phyloP scores from a whole-genome alignment of 2,329 filamentous ascomycete species.

The Claviceps maximensis region DNA sequence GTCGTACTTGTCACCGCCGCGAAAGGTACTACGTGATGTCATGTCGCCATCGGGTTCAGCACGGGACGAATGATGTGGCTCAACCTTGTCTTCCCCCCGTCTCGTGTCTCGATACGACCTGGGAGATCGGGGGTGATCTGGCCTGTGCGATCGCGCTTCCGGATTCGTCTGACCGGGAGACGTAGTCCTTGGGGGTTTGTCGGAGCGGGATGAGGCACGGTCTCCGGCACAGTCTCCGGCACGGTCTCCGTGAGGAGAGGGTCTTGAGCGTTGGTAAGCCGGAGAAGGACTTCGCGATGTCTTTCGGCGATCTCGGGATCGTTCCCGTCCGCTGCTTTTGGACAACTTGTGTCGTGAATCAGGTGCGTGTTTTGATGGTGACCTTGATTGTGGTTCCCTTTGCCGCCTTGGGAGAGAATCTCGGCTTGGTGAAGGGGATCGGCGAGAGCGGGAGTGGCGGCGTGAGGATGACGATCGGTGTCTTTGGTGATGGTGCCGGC shows the following conservation, averaged over 20 bases:
- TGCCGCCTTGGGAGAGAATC: slow-evolving; percentile 11
- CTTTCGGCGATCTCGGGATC: slow-evolving; percentile 5
- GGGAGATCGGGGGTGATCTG: slow-evolving; percentile 16
- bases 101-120: slow-evolving; percentile 14
- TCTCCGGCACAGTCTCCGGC: no score
- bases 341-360: background rate
- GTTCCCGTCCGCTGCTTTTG: slow-evolving; percentile 1
- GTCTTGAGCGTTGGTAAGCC: slow-evolving; percentile 1
- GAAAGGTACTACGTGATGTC: slow-evolving; percentile 29
- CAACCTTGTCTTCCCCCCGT: slow-evolving; percentile 16
- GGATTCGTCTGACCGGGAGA: slow-evolving; percentile 3
- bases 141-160: background rate
- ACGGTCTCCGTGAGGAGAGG: slow-evolving; percentile 4
- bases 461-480: slow-evolving; percentile 14
- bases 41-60: slow-evolving; percentile 40
- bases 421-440: slow-evolving; percentile 14
- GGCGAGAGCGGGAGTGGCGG: slow-evolving; percentile 16
- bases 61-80: slow-evolving; percentile 27
- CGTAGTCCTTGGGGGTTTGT: slow-evolving; percentile 8
- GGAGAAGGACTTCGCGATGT: slow-evolving; percentile 8
- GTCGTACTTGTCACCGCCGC: slow-evolving; percentile 27
- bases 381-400: slow-evolving; percentile 14
- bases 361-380: slow-evolving; percentile 10
- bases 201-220: slow-evolving; percentile 13
- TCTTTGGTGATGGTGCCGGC: slow-evolving; percentile 7